Evolutionary conservation across 192 early-diverging fungal species (phyloP).

Genomic region (Globomyces pollinis-pini): DNA sequence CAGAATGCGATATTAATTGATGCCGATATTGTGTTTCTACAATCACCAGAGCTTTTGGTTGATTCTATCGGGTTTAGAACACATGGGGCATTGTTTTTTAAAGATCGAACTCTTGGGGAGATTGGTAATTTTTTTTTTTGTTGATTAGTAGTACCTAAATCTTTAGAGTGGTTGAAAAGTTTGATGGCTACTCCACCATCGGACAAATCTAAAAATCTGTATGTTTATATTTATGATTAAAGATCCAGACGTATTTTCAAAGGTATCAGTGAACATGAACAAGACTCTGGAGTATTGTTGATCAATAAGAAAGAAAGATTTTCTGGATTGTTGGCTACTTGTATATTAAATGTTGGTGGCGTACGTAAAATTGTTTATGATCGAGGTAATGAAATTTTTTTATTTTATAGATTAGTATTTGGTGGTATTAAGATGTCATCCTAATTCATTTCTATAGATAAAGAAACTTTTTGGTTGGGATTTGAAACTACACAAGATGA

Average conservation of each 20-base stretch:
- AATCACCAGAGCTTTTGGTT: slow-evolving; percentile 47
- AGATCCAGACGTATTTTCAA: neutral
- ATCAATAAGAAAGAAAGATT: slow-evolving; percentile 46
- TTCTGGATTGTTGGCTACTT: slow-evolving; percentile 16
- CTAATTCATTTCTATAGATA: no score
- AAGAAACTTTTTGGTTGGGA: slow-evolving; percentile 64
- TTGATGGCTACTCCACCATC: no score
- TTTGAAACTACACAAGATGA: slow-evolving; percentile 41
- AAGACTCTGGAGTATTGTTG: slow-evolving; percentile 51
- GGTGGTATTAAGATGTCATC: neutral
- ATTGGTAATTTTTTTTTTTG: no score
- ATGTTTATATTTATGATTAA: no score
- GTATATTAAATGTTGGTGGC: slow-evolving; percentile 16
- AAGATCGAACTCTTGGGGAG: slow-evolving; percentile 53
- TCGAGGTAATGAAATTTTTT: slow-evolving; percentile 10
- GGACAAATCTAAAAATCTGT: no score
- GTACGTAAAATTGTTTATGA: slow-evolving; percentile 16
- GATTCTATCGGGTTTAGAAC: slow-evolving; percentile 24
- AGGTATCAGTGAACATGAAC: slow-evolving; percentile 28
- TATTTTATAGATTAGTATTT: slow-evolving; percentile 7
- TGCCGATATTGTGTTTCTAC: slow-evolving; percentile 61
- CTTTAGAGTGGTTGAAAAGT: no score
- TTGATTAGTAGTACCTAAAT: no score
- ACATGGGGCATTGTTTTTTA: slow-evolving; percentile 53
- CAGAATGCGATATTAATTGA: slow-evolving; percentile 59